Evolutionary conservation across 768 basidiomycete species (phyloP), one percentile per base, ranked within the genome.

Genomic region (Mycena leptocephala): DNA sequence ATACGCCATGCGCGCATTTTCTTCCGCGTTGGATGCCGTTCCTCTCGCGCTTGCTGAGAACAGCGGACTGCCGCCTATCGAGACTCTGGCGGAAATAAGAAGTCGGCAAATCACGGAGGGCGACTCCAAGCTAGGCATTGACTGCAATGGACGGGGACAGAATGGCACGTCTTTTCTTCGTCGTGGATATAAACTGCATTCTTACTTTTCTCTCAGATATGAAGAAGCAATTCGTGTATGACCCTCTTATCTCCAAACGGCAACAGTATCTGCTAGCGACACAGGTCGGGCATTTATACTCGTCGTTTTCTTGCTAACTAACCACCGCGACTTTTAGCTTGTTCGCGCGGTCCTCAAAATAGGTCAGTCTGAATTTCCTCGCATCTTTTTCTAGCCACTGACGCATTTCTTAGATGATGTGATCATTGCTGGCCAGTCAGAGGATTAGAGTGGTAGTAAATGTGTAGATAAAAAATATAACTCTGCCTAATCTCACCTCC

Each of bases 1-100:
- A 88, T 99, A 99, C 82, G 98, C 98, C 3, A 99, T 99, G 97
- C 94, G 98, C 62, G 97, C 98, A n/a, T 99, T 99, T 84, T 91
- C 98, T 5, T 95, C 96, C 39, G 98, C 98, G 18, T 88, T 99
- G 10, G 98, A 99, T 81, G 91, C 97, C n/a, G 87, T 99, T 62
- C 98, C 98, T 4, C 91, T 99, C 16, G 98, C 98, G 5, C 90
- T 99, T 14, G 98, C 98, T 18, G 98, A 99, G 86, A 99, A 99
- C 89, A 98, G 96, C 75, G 98, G 98, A 68, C 85, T 99, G 55
- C 94, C 95, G 18, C 98, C 98, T 14, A 99, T 99, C 75, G 97
- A 98, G 86, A 98, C 97, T 7, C 90, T 99, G n/a, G 93, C 98
- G 2, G 95, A 97, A 73, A 95, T 99, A 67, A 97, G 97, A 89